Percentiles rank a stretch among this genome's conserved stretches.
phyloP scores from a whole-genome alignment of 352 stramenopile species.

The Saprolegnia parasitica region DNA sequence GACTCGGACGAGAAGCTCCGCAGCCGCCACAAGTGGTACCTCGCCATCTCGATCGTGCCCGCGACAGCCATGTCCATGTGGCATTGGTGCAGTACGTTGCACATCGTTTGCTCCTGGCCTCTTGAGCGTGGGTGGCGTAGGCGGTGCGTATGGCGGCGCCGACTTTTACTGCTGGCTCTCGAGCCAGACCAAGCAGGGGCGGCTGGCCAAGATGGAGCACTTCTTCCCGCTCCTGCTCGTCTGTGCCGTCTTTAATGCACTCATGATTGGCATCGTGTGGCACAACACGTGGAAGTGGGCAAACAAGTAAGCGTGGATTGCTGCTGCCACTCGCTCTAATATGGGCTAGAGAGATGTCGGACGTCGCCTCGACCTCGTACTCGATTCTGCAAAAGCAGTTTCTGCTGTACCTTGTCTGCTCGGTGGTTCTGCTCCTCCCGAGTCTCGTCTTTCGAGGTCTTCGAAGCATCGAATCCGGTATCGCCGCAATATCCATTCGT shows the following conservation, averaged over 20 bases:
- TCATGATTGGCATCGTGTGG: conserved; percentile 5
- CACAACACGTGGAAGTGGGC: conserved; percentile 8
- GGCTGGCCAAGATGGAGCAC: background rate
- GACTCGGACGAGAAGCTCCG: conserved; percentile 65
- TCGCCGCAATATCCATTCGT: background rate
- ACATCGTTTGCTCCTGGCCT: background rate
- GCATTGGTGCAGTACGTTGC: conserved; percentile 44
- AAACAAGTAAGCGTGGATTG: conserved; percentile 8
- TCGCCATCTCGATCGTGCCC: conserved; percentile 48
- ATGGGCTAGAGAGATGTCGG: background rate
- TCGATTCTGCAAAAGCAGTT: conserved; percentile 11
- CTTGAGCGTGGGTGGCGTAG: background rate
- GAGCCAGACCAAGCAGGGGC: background rate
- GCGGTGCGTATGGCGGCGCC: background rate
- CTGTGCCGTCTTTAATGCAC: background rate
- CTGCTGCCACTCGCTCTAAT: background rate
- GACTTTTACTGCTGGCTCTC: conserved; percentile 21
- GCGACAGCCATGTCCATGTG: conserved; percentile 47
- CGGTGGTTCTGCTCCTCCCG: conserved; percentile 4
- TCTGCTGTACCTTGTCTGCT: background rate
- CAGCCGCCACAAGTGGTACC: conserved; percentile 49
- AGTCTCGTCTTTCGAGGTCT: conserved; percentile 10
- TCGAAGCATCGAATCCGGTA: too few species aligned
- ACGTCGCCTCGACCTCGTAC: conserved; percentile 3
- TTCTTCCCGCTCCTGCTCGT: conserved; percentile 10